These are phyloP conservation scores for Lentinula detonsa DNA, from an alignment of 768 basidiomycete genomes.

Conservation along the genomic window DNA sequence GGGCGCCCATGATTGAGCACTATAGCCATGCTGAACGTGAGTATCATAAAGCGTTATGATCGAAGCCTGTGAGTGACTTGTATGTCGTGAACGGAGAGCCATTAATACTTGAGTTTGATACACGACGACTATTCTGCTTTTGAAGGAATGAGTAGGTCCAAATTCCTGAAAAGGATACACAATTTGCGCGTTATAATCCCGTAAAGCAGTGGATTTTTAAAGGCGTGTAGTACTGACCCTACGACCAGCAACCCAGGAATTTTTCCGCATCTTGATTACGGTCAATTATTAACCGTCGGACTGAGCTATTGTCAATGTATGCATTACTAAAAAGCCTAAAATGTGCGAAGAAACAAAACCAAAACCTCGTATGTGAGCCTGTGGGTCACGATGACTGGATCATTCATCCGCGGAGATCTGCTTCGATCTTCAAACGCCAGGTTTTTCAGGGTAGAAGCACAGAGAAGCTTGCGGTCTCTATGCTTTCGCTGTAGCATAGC, in stretches of 20 bases:
- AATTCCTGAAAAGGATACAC: not conserved
- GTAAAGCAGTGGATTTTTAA: not conserved
- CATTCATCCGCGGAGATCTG: no score
- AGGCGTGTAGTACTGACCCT: not conserved
- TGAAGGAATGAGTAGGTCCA: not conserved
- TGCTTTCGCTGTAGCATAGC: no score
- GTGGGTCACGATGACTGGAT: no score
- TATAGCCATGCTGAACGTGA: conserved; percentile 34
- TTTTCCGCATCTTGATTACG: no score
- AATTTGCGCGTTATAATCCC: not conserved
- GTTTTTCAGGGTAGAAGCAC: no score
- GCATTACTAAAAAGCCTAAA: no score
- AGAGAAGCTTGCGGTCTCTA: no score
- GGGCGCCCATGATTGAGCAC: conserved; percentile 64
- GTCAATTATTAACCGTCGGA: no score
- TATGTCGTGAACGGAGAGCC: not conserved
- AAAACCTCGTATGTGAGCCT: no score
- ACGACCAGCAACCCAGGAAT: not conserved
- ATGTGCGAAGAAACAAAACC: no score
- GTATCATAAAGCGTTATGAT: conserved; percentile 63
- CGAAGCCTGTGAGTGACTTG: not conserved
- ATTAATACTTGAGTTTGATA: not conserved
- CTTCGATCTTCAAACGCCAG: no score
- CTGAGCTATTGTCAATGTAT: no score
- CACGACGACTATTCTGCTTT: not conserved